phyloP scores from a whole-genome alignment of 192 early-diverging fungal species.

The Mortierella claussenii region DNA sequence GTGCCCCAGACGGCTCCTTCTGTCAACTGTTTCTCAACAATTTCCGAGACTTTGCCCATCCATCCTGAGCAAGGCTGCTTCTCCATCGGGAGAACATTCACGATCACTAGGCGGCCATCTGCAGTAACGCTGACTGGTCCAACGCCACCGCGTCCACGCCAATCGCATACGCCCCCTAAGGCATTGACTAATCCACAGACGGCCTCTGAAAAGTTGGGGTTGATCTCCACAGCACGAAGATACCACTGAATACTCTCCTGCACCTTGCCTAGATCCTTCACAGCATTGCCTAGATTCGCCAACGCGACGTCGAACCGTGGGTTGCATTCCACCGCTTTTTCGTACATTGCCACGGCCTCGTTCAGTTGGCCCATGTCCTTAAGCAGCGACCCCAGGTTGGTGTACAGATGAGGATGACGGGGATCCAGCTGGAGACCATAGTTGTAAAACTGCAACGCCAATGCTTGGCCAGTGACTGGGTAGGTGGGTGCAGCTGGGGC shows the following conservation, averaged over 20 bases:
- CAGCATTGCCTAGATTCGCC: slow-evolving; percentile 92
- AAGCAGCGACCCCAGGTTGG: slow-evolving; percentile 91
- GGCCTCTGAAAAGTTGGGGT: slow-evolving; percentile 92
- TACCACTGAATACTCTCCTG: slow-evolving; percentile 91
- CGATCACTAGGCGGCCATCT: slow-evolving; percentile 41
- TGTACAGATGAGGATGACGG: slow-evolving; percentile 90
- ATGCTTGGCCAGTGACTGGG: slow-evolving; percentile 74
- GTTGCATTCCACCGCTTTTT: slow-evolving; percentile 86
- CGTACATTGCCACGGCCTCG: slow-evolving; percentile 90
- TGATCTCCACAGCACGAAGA: slow-evolving; percentile 81
- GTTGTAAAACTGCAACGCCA: slow-evolving; percentile 88
- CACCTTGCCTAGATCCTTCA: slow-evolving; percentile 91
- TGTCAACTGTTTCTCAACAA: slow-evolving; percentile 82
- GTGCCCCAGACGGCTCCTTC: slow-evolving; percentile 69
- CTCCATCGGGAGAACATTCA: slow-evolving; percentile 12
- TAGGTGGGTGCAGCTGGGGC: slow-evolving; percentile 23
- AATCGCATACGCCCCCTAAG: slow-evolving; percentile 89
- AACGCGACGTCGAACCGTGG: slow-evolving; percentile 92
- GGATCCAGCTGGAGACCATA: slow-evolving; percentile 85
- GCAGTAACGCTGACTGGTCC: slow-evolving; percentile 52
- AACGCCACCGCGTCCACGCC: slow-evolving; percentile 82
- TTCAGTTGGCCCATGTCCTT: slow-evolving; percentile 90
- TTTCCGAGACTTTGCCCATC: slow-evolving; percentile 80
- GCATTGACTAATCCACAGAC: slow-evolving; percentile 92
- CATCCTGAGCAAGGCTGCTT: slow-evolving; percentile 60